phyloP scores from a whole-genome alignment of 2,329 filamentous ascomycete species.

The Fusarium clavum region DNA sequence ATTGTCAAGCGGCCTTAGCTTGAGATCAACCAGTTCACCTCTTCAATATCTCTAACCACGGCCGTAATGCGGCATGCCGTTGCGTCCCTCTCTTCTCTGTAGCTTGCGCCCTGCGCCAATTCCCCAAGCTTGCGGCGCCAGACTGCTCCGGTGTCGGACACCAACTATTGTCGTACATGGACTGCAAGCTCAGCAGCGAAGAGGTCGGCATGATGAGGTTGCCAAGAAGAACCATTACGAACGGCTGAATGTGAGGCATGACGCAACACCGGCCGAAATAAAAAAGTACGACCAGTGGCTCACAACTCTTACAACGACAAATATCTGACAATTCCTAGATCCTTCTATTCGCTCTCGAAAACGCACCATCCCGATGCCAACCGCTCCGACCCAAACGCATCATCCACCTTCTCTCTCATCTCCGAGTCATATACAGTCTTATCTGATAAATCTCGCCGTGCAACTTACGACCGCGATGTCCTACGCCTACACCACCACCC shows the following conservation, averaged over 20 bases:
- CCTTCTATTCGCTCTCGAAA: constrained; percentile 93
- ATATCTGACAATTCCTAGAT: constrained; percentile 54
- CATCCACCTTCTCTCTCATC: constrained; percentile 82
- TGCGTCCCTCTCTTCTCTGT: constrained; percentile 53
- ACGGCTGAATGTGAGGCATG: constrained; percentile 75
- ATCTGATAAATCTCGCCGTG: constrained; percentile 77
- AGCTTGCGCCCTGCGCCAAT: constrained; percentile 37
- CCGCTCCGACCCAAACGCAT: constrained; percentile 76
- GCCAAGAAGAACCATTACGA: constrained; percentile 78
- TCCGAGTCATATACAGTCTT: constrained; percentile 86
- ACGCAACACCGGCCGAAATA: constrained; percentile 80
- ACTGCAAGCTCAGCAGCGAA: constrained; percentile 27
- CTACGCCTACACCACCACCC: constrained; percentile 55
- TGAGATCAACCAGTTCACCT: neutral
- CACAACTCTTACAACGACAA: neutral
- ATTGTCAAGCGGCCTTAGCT: neutral
- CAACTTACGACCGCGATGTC: constrained; percentile 82
- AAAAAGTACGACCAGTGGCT: constrained; percentile 72
- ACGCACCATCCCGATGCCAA: constrained; percentile 93
- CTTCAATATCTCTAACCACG: neutral
- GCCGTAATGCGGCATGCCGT: constrained; percentile 73
- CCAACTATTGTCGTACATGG: constrained; percentile 3
- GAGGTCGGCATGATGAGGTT: constrained; percentile 35
- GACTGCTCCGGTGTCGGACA: constrained; percentile 39
- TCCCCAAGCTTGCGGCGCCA: constrained; percentile 34